These are phyloP conservation scores for Tardiomyces depauwii DNA, from an alignment of 1,139 yeast genomes.

Conservation along the genomic window DNA sequence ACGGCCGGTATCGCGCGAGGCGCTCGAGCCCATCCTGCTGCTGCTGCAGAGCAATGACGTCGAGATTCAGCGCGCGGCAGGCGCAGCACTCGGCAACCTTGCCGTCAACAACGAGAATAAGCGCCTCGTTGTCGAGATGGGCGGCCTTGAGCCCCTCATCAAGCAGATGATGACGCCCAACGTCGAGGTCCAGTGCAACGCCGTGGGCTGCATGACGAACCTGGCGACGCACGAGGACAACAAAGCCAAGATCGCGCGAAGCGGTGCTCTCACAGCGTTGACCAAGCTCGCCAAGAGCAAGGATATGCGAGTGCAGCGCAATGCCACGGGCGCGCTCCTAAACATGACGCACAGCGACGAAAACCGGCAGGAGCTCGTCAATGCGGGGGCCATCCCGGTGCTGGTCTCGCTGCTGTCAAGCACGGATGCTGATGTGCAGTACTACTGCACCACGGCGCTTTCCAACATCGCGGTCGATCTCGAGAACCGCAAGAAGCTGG, in stretches of 20 bases:
- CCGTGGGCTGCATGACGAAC: conserved; percentile 97
- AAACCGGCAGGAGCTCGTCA: conserved; percentile 90
- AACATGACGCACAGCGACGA: conserved; percentile 98
- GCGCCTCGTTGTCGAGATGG: conserved; percentile 90
- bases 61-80: conserved; percentile 96
- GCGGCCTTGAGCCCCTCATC: conserved; percentile 90
- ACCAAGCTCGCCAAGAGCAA: conserved; percentile 89
- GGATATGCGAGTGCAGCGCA: conserved; percentile 93
- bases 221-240: conserved; percentile 98
- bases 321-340: conserved; percentile 94
- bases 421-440: conserved; percentile 92
- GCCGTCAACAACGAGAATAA: conserved; percentile 96
- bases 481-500: conserved; percentile 71
- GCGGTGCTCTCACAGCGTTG: conserved; percentile 93
- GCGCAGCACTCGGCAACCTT: conserved; percentile 94
- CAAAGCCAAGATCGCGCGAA: conserved; percentile 87
- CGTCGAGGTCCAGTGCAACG: conserved; percentile 97
- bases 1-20: conserved; percentile 81
- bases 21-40: conserved; percentile 83
- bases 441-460: conserved; percentile 94
- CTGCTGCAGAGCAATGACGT: conserved; percentile 78
- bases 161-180: conserved; percentile 96
- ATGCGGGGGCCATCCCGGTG: conserved; percentile 97
- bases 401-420: conserved; percentile 80
- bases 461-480: conserved; percentile 97